These are phyloP conservation scores for Colletotrichum sp. DNA, from an alignment of 2,329 filamentous ascomycete genomes.

Conservation along the genomic window DNA sequence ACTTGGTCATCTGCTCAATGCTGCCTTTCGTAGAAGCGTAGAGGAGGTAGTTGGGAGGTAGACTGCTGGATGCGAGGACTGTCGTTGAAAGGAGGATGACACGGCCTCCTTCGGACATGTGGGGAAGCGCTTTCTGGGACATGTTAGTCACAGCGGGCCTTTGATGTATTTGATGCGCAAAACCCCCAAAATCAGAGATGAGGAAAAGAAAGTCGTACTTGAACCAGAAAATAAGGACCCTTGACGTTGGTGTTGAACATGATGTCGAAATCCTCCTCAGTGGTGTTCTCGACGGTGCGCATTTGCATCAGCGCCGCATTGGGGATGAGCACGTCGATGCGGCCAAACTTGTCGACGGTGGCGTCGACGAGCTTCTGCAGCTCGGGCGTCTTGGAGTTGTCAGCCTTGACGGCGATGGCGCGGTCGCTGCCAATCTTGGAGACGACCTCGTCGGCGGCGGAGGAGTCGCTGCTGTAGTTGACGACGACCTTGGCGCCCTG, in stretches of 20 bases:
- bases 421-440: conserved; percentile 50
- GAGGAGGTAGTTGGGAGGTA: conserved; percentile 51
- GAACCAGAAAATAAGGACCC: conserved; percentile 58
- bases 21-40: conserved; percentile 64
- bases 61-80: conserved; percentile 36
- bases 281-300: conserved; percentile 52
- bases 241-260: conserved; percentile 61
- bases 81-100: conserved; percentile 58
- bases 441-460: conserved; percentile 54
- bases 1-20: conserved; percentile 62
- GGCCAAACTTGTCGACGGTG: conserved; percentile 54
- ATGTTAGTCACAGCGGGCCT: not conserved
- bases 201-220: conserved; percentile 30
- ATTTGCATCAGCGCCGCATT: conserved; percentile 60
- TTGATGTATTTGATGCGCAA: not conserved
- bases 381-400: conserved; percentile 51
- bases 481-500: conserved; percentile 63
- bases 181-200: not conserved
- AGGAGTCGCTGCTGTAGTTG: conserved; percentile 55
- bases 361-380: conserved; percentile 54
- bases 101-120: conserved; percentile 54
- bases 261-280: conserved; percentile 55
- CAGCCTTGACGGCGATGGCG: conserved; percentile 60
- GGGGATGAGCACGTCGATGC: conserved; percentile 63
- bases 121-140: conserved; percentile 51